Base-by-base conservation (phyloP, 495 filamentous ascomycete genomes). In the Aspergillus heteromorphus region DNA sequence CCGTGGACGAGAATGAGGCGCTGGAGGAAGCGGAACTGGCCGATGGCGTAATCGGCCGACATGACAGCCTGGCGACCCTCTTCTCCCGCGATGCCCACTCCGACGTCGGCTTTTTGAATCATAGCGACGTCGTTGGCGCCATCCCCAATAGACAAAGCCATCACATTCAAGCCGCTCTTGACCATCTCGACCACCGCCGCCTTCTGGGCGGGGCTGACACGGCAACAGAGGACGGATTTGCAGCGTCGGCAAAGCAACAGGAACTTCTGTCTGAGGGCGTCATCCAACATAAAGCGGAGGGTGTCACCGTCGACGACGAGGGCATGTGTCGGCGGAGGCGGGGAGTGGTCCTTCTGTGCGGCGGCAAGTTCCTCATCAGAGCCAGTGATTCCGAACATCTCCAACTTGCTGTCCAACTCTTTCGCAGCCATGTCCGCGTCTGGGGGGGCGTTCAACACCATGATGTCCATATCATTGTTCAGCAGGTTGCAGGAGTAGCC, bases 41-140 rank as follows among this genome's bases (percentile, higher is more conserved):
- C 92, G 64, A 97, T 95, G 34, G 92, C 92, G 68, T 95, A 97
- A 70, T 97, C 92, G 8, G 92, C 91, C 42, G 88, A 96, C 92
- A 97, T 97, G 65, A 90, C 92, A 34, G 92, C 92, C 67, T 95
- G 90, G 64, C 92, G 80, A 50, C 92, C 92, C 78, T 97, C 92
- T 55, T 90, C 89, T 68, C 92, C 92, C 54, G 92, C 92, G 71
- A 97, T 96, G 67, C 92, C 92, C 45, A 97, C 92, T 66, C 92
- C 92, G n/a, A 97, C 88, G 69, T 97, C 91, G 4, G 92, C 92
- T 72, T 97, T 91, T 71, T 97, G 92, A 67, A 97, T 97, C 92
- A 97, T 97, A 29, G 92, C 92, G 54, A 97, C 92, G 69, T 97
- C 92, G 69, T 97, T 97, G 53, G 92, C 92, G 63, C 92, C 92